Conservation (phyloP, 106 monocot species). For the Dendrobium nobile region DNA sequence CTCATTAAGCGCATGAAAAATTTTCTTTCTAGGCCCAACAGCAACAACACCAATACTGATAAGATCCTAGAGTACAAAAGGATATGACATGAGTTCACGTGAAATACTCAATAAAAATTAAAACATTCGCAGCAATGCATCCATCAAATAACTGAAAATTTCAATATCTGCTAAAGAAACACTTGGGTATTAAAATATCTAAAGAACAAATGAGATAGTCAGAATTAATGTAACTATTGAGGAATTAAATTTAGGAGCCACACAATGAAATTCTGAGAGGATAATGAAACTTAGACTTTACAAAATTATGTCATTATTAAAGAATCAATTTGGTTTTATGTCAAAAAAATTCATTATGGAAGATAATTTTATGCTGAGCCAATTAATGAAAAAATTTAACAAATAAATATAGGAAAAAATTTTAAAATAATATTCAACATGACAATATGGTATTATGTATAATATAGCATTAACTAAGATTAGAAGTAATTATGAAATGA, state of each 20-base stretch:
- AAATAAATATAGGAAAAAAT: background rate
- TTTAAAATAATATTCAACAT: background rate
- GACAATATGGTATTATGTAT: background rate
- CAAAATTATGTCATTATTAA: background rate
- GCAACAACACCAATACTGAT: slow-evolving; percentile 62
- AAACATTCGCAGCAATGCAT: background rate
- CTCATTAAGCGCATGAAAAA: slow-evolving; percentile 60
- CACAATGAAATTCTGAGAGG: background rate
- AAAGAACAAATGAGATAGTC: background rate
- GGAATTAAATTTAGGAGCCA: background rate
- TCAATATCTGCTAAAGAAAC: background rate
- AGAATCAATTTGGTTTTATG: background rate
- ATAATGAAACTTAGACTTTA: background rate
- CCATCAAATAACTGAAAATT: background rate
- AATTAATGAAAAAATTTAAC: background rate
- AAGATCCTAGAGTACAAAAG: slow-evolving; percentile 56
- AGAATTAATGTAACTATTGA: background rate
- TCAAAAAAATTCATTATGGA: background rate
- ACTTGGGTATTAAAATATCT: background rate
- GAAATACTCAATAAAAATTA: background rate
- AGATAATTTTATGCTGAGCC: background rate
- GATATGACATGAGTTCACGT: background rate
- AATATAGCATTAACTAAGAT: background rate
- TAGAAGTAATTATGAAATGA: background rate
- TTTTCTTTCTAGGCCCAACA: slow-evolving; percentile 94